Evolutionary conservation across 1,284 basidiomycete genomes (phyloP), one percentile per base, ranked within the genome.

Genomic region (Pterulicium gracile): DNA sequence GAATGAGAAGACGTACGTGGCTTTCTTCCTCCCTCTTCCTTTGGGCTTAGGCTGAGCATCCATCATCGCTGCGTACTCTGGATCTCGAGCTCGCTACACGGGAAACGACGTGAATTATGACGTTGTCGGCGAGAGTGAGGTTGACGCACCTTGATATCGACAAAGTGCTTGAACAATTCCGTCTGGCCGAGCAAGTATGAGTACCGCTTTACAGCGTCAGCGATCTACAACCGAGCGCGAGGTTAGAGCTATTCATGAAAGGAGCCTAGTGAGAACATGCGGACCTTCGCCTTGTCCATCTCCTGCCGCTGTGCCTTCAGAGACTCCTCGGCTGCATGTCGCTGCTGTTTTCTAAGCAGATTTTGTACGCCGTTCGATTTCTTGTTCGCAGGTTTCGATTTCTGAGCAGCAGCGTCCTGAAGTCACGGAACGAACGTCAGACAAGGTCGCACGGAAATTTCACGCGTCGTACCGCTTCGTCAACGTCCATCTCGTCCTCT

Each of bases 161-260:
- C 88, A 57, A 97, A 97, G 61, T 96, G 93, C 56, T 90, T 88
- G 70, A 97, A 97, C 14, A 96, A 71, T 55, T 97, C 94, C 0
- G 92, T 97, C 63, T 97, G 92, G 4, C 93, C 94, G 0, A 97
- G 75, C 14, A 97, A 76, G 63, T 95, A 96, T 4, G 88, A 90
- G 62, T 96, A 97, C 12, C 91, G 83, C 64, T 96, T 97, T 55
- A 96, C 87, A 23, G 91, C 89, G 58, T 96, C 93, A 10, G 10
- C 27, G 10, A 32, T 32, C 27, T 32, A 32, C 27, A 32, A 32
- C 7, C 7, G n/a, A 32, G 27, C 27, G 7, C 7, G 27, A n/a
- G 27, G 7, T 32, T 32, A 32, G 27, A 7, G 7, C 27, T n/a
- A 32, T 32, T 10, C 27, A 10, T 32, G 27, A 7, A 32, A 7